These are phyloP conservation scores for Lichtheimia ramosa DNA, from an alignment of 371 early-diverging fungal species.

Conservation along the genomic window DNA sequence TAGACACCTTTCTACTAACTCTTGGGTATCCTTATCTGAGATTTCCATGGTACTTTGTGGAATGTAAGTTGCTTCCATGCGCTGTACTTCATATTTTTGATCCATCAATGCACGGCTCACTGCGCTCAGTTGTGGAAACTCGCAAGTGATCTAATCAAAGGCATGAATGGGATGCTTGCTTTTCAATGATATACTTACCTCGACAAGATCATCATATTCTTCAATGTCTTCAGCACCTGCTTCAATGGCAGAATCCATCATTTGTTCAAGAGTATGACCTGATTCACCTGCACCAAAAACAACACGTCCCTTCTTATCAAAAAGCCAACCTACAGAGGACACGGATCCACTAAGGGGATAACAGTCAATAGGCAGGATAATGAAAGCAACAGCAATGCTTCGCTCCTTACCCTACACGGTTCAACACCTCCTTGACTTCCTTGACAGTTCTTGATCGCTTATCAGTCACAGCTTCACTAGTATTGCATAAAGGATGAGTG, in stretches of 20 bases:
- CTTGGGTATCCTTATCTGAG: conserved; percentile 36
- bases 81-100: conserved; percentile 40
- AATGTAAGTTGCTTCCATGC: conserved; percentile 46
- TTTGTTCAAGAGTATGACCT: conserved; percentile 47
- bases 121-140: conserved; percentile 42
- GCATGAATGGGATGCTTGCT: not conserved
- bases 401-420: conserved; percentile 41
- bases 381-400: not conserved
- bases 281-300: conserved; percentile 44
- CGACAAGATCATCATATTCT: conserved; percentile 37
- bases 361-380: not conserved
- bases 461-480: conserved; percentile 58
- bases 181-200: conserved; percentile 24
- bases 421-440: conserved; percentile 65
- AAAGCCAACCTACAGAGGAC: conserved; percentile 59
- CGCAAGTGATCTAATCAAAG: conserved; percentile 41
- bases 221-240: conserved; percentile 65
- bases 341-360: conserved; percentile 50
- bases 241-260: conserved; percentile 62
- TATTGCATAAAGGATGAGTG: conserved; percentile 5
- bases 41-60: conserved; percentile 40
- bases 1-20: conserved; percentile 40
- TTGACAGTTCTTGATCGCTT: conserved; percentile 69
- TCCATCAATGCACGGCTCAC: conserved; percentile 37
- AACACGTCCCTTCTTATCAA: conserved; percentile 60